These are phyloP conservation scores for Metarhizium sp. DNA, from an alignment of 2,329 filamentous ascomycete species.

Conservation along the genomic window DNA sequence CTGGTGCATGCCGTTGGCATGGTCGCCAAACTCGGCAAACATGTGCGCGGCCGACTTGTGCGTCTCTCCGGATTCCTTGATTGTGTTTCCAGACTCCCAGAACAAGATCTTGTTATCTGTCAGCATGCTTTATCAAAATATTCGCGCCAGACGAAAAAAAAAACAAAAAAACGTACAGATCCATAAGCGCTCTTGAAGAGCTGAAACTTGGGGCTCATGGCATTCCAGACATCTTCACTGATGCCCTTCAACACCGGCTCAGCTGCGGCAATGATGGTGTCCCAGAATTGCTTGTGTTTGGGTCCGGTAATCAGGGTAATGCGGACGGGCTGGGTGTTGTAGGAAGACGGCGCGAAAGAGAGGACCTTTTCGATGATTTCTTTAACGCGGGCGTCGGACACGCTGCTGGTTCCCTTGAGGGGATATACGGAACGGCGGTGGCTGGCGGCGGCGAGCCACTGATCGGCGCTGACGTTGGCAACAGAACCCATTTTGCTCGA, in stretches of 20 bases:
- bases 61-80: constrained; percentile 51
- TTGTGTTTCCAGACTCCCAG: constrained; percentile 44
- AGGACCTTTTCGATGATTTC: constrained; percentile 57
- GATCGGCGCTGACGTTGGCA: constrained; percentile 10
- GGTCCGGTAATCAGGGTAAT: constrained; percentile 68
- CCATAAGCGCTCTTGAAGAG: constrained; percentile 14
- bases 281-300: constrained; percentile 83
- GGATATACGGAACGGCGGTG: constrained; percentile 61
- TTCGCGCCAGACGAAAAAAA: too few species aligned
- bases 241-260: constrained; percentile 30
- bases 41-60: constrained; percentile 68
- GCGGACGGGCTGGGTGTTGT: constrained; percentile 82
- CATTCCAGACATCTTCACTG: constrained; percentile 12
- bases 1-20: constrained; percentile 72
- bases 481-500: not conserved
- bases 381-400: constrained; percentile 43
- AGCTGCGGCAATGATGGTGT: constrained; percentile 49
- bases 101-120: constrained; percentile 85
- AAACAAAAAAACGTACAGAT: constrained; percentile 18
- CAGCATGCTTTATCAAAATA: constrained; percentile 30
- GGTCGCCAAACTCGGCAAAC: constrained; percentile 68
- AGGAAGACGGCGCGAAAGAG: constrained; percentile 64
- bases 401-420: constrained; percentile 52
- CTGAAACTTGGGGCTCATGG: constrained; percentile 10
- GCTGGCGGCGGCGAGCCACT: constrained; percentile 38